Base-by-base conservation (phyloP, 2,329 filamentous ascomycete species). In the Paraconiothyrium brasiliense region DNA sequence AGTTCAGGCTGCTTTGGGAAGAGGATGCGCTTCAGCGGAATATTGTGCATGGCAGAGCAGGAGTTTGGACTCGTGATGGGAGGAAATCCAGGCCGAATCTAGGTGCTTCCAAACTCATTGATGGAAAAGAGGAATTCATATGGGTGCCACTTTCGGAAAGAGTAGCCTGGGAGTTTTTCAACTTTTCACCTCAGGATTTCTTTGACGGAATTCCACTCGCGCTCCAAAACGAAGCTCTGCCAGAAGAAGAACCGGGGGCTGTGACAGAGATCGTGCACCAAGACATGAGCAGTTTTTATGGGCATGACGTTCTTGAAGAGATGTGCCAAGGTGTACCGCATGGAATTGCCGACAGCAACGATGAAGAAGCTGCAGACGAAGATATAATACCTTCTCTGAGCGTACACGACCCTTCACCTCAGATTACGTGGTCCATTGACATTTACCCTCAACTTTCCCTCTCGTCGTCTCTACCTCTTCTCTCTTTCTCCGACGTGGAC, bases 1-100 rank as follows among this genome's bases (percentile, higher is more conserved):
- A 52, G 10, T 59, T 76, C 43, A 70, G 66, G 46, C 57, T 76
- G 32, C 63, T 75, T 24, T 75, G 71, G 60, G 67, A 68, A 51
- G 73, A 75, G 37, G 74, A 76, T 66, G 73, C 74, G 1, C 50
- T 68, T n/a, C 72, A 75, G 60, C 64, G 59, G 37, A 52, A 52
- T n/a, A 71, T 65, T 4, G 60, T 54, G 30, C 51, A 61, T 37
- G 63, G 63, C 16, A 55, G 63, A 9, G 58, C 60, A 16, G 63
- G 63, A 20, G 55, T 57, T 9, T 65, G 63, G 63, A 63, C 60
- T 10, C 48, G 54, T 20, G 34, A 50, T 52, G 49, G 49, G 22
- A 39, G 32, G 43, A 54, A 57, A 35, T 34, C 37, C 20, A 20
- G 30, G 16, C 50, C 41, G 37, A 37, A 41, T 14, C 34, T 34